A percentile compares a stretch with the other conserved stretches of the same genome.
phyloP scores from a whole-genome alignment of 202 grass and related monocot genomes.

The Sporobolus alterniflorus region DNA sequence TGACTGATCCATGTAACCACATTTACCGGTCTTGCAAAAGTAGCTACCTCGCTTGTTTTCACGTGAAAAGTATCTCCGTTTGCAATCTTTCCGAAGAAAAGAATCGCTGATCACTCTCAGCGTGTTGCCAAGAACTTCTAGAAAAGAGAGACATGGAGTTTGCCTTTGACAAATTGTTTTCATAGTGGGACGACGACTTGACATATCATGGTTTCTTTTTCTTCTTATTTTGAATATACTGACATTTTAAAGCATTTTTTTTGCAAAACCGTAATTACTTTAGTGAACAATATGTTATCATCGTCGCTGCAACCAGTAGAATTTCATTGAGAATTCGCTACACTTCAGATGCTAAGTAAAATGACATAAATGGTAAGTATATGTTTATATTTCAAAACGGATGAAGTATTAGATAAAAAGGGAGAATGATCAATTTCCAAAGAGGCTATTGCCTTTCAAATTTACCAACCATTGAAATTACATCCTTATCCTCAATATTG shows the following conservation, averaged over 20 bases:
- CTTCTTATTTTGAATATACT: neutral
- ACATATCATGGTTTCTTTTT: neutral
- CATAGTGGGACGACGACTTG: neutral
- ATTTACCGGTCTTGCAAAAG: conserved; percentile 39
- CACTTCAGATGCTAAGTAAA: neutral
- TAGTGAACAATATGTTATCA: neutral
- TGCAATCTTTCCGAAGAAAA: neutral
- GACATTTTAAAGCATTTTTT: too few relatives aligned
- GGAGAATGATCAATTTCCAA: too few relatives aligned
- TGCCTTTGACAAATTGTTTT: neutral
- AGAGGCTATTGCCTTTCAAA: too few relatives aligned
- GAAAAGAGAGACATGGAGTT: neutral
- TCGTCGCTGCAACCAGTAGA: neutral
- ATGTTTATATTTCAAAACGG: too few relatives aligned
- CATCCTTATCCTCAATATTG: too few relatives aligned
- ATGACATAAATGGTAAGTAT: conserved; percentile 3
- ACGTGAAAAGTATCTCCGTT: conserved; percentile 17
- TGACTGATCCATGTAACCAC: neutral
- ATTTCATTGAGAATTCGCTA: neutral
- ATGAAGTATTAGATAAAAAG: too few relatives aligned
- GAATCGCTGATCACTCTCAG: neutral
- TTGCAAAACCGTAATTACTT: neutral
- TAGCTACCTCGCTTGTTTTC: conserved; percentile 5
- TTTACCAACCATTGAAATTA: too few relatives aligned
- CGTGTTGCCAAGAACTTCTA: conserved; percentile 21